These are phyloP conservation scores for Cajanus cajan DNA, from an alignment of 306 rosid species.

Conservation along the genomic window DNA sequence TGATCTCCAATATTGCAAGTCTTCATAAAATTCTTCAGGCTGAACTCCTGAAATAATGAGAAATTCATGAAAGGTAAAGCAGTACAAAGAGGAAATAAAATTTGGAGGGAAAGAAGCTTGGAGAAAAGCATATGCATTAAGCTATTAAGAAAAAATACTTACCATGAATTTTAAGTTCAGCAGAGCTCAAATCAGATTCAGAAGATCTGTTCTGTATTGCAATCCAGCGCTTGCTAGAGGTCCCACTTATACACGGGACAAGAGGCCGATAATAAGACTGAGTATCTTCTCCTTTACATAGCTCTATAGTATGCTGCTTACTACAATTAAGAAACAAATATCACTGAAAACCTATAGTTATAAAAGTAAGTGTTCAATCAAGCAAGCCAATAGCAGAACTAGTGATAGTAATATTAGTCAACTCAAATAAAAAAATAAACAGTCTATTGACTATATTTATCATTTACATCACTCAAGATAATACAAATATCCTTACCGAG, in stretches of 20 bases:
- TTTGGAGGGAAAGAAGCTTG: background rate
- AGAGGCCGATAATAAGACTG: conserved; percentile 78
- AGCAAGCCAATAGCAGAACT: conserved; percentile 33
- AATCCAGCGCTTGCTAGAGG: conserved; percentile 77
- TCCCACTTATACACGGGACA: conserved; percentile 82
- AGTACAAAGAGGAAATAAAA: background rate
- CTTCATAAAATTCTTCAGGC: conserved; percentile 84
- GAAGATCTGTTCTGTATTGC: conserved; percentile 83
- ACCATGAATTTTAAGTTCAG: conserved; percentile 90
- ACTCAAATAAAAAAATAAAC: conserved; percentile 18
- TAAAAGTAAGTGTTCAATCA: conserved; percentile 27
- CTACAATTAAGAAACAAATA: conserved; percentile 47
- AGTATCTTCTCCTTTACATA: conserved; percentile 66
- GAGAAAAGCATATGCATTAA: conserved; percentile 18
- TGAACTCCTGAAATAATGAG: conserved; percentile 69
- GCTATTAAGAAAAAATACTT: conserved; percentile 49
- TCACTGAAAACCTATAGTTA: conserved; percentile 16
- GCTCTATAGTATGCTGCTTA: conserved; percentile 57
- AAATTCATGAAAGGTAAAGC: conserved; percentile 33
- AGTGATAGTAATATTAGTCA: conserved; percentile 10
- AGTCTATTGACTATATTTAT: conserved; percentile 12
- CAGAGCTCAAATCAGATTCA: conserved; percentile 54
- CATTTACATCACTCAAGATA: background rate
- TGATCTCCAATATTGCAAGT: conserved; percentile 68
- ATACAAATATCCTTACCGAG: conserved; percentile 63